Percentiles rank a stretch among this genome's conserved stretches.
phyloP scores from a whole-genome alignment of 352 stramenopile species.

The Pythium plurisporium region DNA sequence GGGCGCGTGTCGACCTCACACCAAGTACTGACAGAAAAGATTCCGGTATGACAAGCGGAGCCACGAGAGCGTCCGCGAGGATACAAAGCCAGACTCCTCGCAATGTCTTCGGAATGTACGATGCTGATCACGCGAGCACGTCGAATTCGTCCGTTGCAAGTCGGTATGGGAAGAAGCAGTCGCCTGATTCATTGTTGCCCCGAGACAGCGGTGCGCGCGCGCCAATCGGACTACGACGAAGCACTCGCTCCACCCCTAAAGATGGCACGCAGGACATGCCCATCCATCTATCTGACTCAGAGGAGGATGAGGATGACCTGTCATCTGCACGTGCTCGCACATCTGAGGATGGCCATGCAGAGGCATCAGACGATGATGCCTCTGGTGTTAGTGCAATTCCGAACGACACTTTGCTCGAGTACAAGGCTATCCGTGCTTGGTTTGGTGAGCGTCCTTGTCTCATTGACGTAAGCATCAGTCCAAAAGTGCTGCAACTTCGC shows the following conservation, averaged over 20 bases:
- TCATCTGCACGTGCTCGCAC: background rate
- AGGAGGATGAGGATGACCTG: conserved; percentile 6
- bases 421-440: conserved; percentile 11
- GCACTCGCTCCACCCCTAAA: conserved; percentile 5
- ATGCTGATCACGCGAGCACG: background rate
- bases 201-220: background rate
- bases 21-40: background rate
- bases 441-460: conserved; percentile 7
- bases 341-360: background rate
- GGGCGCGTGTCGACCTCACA: conserved; percentile 5
- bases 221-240: background rate
- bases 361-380: conserved; percentile 5
- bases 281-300: conserved; percentile 20
- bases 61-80: background rate
- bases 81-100: background rate
- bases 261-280: conserved; percentile 22
- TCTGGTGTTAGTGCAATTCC: conserved; percentile 7
- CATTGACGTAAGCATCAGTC: conserved; percentile 10
- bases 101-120: conserved; percentile 12
- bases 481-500: conserved; percentile 6
- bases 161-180: background rate
- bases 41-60: background rate
- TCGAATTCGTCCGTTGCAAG: background rate
- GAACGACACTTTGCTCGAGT: conserved; percentile 2
- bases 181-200: background rate